Conservation (phyloP, 1,284 basidiomycete genomes). For the Cryptococcus sp. region DNA sequence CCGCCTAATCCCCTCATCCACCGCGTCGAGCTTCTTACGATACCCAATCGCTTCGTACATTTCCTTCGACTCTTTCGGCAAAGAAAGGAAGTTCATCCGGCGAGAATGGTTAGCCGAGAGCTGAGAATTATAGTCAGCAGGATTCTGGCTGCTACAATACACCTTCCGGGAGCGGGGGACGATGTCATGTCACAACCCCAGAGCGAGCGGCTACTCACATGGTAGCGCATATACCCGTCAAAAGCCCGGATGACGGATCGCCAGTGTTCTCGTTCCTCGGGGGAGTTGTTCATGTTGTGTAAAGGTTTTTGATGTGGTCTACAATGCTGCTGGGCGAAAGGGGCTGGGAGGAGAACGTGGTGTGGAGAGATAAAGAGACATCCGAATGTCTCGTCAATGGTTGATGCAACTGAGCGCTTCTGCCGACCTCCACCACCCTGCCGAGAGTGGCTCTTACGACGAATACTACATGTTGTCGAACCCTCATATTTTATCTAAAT, state of each 20-base stretch:
- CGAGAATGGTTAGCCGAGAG: conserved; percentile 48
- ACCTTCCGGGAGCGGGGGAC: not conserved
- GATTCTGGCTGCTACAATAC: not conserved
- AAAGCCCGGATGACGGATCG: conserved; percentile 39
- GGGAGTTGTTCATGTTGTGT: conserved; percentile 25
- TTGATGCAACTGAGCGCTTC: no score
- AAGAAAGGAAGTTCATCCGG: conserved; percentile 43
- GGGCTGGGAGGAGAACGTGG: not conserved
- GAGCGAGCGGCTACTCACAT: conserved; percentile 28
- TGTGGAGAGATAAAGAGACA: not conserved
- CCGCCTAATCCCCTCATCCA: conserved; percentile 50
- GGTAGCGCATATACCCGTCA: conserved; percentile 50
- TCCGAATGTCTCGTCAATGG: no score
- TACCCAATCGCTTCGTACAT: conserved; percentile 44
- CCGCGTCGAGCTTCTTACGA: conserved; percentile 48
- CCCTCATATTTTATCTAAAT: no score
- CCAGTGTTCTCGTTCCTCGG: conserved; percentile 46
- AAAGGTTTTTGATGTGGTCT: no score
- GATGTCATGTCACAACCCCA: not conserved
- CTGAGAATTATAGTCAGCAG: conserved; percentile 19
- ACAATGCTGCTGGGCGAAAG: no score
- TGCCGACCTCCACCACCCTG: no score
- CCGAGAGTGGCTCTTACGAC: no score
- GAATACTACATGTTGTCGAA: no score
- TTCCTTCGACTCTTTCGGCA: conserved; percentile 38